Percentiles rank a stretch among this genome's conserved stretches.
Conservation (phyloP, 2,329 filamentous ascomycete species). For the Penicillium sp. region DNA sequence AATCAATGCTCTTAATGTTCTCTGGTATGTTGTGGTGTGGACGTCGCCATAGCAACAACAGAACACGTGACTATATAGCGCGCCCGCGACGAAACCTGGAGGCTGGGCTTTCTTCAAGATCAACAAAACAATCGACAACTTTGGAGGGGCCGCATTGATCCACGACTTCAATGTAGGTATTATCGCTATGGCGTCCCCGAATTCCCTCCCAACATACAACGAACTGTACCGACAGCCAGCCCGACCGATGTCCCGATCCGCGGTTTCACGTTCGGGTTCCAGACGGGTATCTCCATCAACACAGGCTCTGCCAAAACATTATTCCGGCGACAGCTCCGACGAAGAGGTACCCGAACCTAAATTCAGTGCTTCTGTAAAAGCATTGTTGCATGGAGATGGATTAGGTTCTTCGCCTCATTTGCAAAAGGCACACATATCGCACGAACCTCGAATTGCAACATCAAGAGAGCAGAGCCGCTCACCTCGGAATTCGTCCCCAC, state of each 20-base stretch:
- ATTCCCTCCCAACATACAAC: conserved; percentile 37
- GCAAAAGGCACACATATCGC: conserved; percentile 27
- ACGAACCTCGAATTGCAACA: conserved; percentile 25
- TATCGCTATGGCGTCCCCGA: conserved; percentile 36
- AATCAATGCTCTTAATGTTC: background rate
- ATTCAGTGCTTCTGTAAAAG: conserved; percentile 88
- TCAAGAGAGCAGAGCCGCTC: conserved; percentile 34
- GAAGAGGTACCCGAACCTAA: conserved; percentile 90
- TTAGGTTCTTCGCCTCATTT: conserved; percentile 49
- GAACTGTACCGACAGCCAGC: conserved; percentile 35
- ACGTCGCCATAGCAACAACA: conserved; percentile 15
- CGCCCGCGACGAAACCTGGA: conserved; percentile 18
- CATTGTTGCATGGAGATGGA: conserved; percentile 62
- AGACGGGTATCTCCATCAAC: conserved; percentile 32
- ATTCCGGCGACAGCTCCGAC: conserved; percentile 79
- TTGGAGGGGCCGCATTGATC: conserved; percentile 26
- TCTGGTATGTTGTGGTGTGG: conserved; percentile 12
- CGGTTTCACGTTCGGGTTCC: conserved; percentile 34
- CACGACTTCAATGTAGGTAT: conserved; percentile 28
- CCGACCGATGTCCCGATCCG: conserved; percentile 39
- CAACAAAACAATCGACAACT: conserved; percentile 27
- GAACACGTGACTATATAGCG: conserved; percentile 19
- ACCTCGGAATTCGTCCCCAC: conserved; percentile 36
- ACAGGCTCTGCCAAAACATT: conserved; percentile 27
- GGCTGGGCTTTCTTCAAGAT: conserved; percentile 13